Conservation (phyloP, 495 filamentous ascomycete genomes). For the Xylaria palmicola region DNA sequence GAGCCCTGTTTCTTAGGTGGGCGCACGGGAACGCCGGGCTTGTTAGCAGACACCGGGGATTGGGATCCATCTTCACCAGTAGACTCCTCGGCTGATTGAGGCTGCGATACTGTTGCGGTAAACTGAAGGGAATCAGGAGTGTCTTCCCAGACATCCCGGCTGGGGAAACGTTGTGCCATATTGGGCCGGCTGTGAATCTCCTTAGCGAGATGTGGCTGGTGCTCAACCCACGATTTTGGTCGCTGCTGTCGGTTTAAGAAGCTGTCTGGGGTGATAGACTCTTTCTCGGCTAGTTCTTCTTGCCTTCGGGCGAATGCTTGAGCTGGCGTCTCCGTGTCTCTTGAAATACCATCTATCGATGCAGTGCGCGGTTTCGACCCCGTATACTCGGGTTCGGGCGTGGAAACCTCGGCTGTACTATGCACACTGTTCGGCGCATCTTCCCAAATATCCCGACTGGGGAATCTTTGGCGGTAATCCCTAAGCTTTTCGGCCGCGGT, state of each 20-base stretch:
- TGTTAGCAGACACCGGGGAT: conserved; percentile 36
- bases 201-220: conserved; percentile 40
- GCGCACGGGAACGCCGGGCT: conserved; percentile 46
- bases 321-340: conserved; percentile 48
- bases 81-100: conserved; percentile 54
- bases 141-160: conserved; percentile 96
- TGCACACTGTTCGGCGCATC: conserved; percentile 88
- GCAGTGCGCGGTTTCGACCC: conserved; percentile 30
- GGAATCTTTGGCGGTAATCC: conserved; percentile 72
- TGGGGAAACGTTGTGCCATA: conserved; percentile 79
- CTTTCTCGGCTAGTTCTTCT: conserved; percentile 55
- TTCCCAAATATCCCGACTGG: conserved; percentile 95
- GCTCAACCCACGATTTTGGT: conserved; percentile 45
- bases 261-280: conserved; percentile 37
- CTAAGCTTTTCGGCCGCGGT: conserved; percentile 53
- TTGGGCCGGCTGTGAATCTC: conserved; percentile 44
- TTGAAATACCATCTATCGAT: conserved; percentile 23
- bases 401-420: conserved; percentile 80
- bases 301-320: conserved; percentile 55
- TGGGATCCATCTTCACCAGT: conserved; percentile 29
- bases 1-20: conserved; percentile 46
- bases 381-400: conserved; percentile 62
- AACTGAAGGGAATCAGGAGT: conserved; percentile 78
- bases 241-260: conserved; percentile 48
- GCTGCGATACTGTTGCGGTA: conserved; percentile 70